phyloP scores from a whole-genome alignment of 495 filamentous ascomycete species.

The Pseudevernia furfuracea region DNA sequence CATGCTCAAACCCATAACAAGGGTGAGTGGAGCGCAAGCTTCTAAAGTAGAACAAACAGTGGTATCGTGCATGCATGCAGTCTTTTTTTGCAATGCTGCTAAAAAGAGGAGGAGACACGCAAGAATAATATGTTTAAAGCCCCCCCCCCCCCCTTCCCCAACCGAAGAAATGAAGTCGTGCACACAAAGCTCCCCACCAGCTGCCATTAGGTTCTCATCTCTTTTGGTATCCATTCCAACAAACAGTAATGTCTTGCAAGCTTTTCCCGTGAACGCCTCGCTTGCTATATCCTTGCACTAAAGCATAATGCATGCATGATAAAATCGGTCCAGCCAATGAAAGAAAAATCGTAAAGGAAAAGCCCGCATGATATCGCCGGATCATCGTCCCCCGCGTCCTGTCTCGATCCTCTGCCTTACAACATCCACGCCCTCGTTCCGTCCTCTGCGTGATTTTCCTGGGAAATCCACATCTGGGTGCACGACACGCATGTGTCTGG shows the following conservation, averaged over 20 bases:
- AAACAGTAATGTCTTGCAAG: background rate
- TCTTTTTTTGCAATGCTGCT: background rate
- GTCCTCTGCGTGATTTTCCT: slow-evolving; percentile 10
- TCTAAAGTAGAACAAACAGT: background rate
- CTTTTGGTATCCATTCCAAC: background rate
- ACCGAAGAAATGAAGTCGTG: background rate
- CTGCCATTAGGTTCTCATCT: background rate
- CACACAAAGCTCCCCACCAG: background rate
- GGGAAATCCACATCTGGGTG: slow-evolving; percentile 79
- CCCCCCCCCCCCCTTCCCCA: too few species aligned
- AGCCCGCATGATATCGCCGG: background rate
- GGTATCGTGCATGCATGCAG: slow-evolving; percentile 1
- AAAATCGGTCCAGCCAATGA: slow-evolving; percentile 5
- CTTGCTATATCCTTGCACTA: slow-evolving; percentile 9
- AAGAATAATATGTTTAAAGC: background rate
- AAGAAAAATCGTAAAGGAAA: background rate
- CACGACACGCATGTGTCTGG: slow-evolving; percentile 84
- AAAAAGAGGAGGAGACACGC: background rate
- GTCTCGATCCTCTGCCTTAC: slow-evolving; percentile 17
- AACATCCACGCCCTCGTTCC: slow-evolving; percentile 15
- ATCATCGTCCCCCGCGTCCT: slow-evolving; percentile 12
- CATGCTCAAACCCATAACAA: background rate
- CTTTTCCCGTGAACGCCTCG: slow-evolving; percentile 10
- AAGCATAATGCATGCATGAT: slow-evolving; percentile 7
- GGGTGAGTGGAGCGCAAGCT: background rate